These are phyloP conservation scores for Aspergillus cavernicola DNA, from an alignment of 495 filamentous ascomycete genomes.

Conservation along the genomic window DNA sequence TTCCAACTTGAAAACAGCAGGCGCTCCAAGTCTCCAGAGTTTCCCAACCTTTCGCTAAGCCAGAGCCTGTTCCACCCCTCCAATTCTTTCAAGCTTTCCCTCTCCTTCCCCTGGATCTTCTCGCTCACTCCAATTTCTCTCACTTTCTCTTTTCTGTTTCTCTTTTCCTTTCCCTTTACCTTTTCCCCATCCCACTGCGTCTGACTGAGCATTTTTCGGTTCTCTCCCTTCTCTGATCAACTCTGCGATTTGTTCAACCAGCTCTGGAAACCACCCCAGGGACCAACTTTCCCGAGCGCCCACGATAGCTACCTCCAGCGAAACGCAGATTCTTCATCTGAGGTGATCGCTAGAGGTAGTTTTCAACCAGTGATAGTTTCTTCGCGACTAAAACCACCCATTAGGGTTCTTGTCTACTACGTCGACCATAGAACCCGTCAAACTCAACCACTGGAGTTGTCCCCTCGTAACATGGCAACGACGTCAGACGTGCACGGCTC, in stretches of 20 bases:
- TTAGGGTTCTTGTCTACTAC: background rate
- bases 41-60: too few species aligned
- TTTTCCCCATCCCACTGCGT: background rate
- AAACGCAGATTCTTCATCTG: slow-evolving; percentile 41
- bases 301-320: slow-evolving; percentile 43
- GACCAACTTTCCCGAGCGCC: slow-evolving; percentile 3
- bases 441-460: slow-evolving; percentile 10
- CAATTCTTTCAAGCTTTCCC: slow-evolving; percentile 13
- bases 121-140: slow-evolving; percentile 8
- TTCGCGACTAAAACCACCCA: background rate
- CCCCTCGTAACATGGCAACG: slow-evolving; percentile 35
- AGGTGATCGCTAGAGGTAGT: slow-evolving; percentile 45
- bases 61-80: slow-evolving; percentile 5
- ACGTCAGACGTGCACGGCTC: slow-evolving; percentile 40
- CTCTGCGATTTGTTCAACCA: slow-evolving; percentile 8
- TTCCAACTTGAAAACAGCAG: slow-evolving; percentile 4
- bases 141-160: slow-evolving; percentile 13
- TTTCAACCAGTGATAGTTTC: slow-evolving; percentile 18
- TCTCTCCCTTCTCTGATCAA: slow-evolving; percentile 13
- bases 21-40: too few species aligned
- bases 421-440: slow-evolving; percentile 3
- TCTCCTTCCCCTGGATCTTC: slow-evolving; percentile 13
- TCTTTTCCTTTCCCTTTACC: slow-evolving; percentile 9
- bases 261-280: slow-evolving; percentile 10
- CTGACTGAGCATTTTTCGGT: background rate